Evolutionary conservation across 192 early-diverging fungal genomes (phyloP).

Genomic region (Coemansia sp.): DNA sequence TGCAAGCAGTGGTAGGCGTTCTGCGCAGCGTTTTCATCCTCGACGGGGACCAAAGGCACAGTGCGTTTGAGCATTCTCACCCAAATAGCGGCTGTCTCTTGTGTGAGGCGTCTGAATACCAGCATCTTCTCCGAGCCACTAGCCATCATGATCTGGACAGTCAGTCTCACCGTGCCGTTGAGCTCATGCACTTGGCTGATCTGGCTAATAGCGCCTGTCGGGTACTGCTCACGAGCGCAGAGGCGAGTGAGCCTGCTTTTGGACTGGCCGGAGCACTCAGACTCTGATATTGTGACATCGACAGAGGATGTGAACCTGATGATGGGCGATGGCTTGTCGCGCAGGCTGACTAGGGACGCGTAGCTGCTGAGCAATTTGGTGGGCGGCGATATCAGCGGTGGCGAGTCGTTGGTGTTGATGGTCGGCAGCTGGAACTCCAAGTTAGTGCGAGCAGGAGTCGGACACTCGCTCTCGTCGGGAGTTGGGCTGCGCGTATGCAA

Average conservation of each 20-base stretch:
- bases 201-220: constrained; percentile 30
- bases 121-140: constrained; percentile 19
- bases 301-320: constrained; percentile 35
- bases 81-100: constrained; percentile 42
- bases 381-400: constrained; percentile 26
- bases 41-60: constrained; percentile 26
- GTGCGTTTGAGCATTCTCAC: constrained; percentile 38
- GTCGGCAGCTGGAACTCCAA: constrained; percentile 31
- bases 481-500: constrained; percentile 24
- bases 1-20: constrained; percentile 33
- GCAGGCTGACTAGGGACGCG: constrained; percentile 41
- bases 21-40: constrained; percentile 13
- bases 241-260: constrained; percentile 18
- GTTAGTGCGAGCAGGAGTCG: not conserved
- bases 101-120: constrained; percentile 25
- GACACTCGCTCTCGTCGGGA: not conserved
- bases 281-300: constrained; percentile 9
- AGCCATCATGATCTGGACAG: constrained; percentile 28
- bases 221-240: constrained; percentile 20
- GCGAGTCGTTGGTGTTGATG: constrained; percentile 31
- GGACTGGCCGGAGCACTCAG: not conserved
- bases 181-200: constrained; percentile 35
- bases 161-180: constrained; percentile 31
- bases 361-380: constrained; percentile 35
- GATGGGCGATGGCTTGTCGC: constrained; percentile 24